These are phyloP conservation scores for Xylaria sp. DNA, from an alignment of 2,329 filamentous ascomycete species.

Conservation along the genomic window DNA sequence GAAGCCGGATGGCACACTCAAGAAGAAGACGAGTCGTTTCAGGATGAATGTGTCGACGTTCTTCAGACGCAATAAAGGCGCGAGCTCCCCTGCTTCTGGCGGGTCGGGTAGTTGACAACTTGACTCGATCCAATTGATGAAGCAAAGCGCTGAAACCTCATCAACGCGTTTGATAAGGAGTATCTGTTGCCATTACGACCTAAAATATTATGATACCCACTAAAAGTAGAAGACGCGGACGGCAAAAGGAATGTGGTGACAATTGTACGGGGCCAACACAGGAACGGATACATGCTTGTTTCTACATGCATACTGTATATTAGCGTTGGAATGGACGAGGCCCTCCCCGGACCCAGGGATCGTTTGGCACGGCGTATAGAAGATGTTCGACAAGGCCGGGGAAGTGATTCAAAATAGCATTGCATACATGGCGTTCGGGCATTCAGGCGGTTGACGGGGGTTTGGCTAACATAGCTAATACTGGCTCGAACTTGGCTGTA, in stretches of 20 bases:
- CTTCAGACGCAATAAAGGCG: conserved; percentile 59
- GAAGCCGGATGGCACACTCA: conserved; percentile 57
- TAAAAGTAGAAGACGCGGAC: conserved; percentile 23
- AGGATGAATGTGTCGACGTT: conserved; percentile 66
- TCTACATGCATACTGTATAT: conserved; percentile 32
- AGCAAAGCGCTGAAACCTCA: conserved; percentile 4
- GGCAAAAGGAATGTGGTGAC: conserved; percentile 17
- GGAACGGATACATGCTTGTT: conserved; percentile 28
- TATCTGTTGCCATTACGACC: conserved; percentile 23
- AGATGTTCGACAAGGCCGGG: conserved; percentile 12
- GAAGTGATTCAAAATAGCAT: conserved; percentile 24
- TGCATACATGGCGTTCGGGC: conserved; percentile 40
- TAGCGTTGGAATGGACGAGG: conserved; percentile 14
- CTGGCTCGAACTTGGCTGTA: conserved; percentile 16
- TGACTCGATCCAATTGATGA: conserved; percentile 6
- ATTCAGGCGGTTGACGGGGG: conserved; percentile 26
- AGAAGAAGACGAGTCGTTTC: conserved; percentile 68
- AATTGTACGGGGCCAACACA: conserved; percentile 22
- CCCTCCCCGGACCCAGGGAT: conserved; percentile 1
- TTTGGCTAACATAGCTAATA: conserved; percentile 20
- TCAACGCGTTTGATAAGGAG: conserved; percentile 19
- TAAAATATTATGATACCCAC: conserved; percentile 33
- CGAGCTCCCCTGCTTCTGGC: conserved; percentile 42
- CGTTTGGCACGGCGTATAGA: conserved; percentile 14
- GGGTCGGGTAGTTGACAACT: conserved; percentile 32